Percentiles rank a stretch among this genome's conserved stretches.
These are phyloP conservation scores for Graphilbum sp. DNA, from an alignment of 2,329 filamentous ascomycete species.

Conservation along the genomic window DNA sequence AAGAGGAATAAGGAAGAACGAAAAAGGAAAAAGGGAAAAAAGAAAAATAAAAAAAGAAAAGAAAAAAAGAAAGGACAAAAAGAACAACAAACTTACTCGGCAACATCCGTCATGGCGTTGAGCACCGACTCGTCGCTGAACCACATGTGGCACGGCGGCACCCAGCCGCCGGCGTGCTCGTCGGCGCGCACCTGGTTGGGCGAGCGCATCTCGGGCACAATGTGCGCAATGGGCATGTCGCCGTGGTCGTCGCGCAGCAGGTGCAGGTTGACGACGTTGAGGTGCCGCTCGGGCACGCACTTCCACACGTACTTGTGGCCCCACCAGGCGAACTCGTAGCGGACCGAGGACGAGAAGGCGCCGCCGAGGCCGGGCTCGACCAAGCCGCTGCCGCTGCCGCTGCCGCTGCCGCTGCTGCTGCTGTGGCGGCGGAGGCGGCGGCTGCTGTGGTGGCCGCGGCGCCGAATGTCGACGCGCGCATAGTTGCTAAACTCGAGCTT, in stretches of 20 bases:
- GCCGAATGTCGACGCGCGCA: conserved; percentile 70
- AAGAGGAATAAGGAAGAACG: not conserved
- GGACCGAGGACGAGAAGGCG: conserved; percentile 11
- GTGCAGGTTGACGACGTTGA: conserved; percentile 59
- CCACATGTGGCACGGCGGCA: conserved; percentile 82
- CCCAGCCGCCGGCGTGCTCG: conserved; percentile 66
- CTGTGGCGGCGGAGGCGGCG: conserved; percentile 17
- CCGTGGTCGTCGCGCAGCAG: conserved; percentile 47
- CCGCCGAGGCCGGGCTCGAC: not conserved
- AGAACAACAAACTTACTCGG: conserved; percentile 47
- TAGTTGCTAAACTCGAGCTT: conserved; percentile 97
- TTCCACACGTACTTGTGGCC: conserved; percentile 74
- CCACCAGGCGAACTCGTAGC: conserved; percentile 93
- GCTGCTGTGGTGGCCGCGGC: conserved; percentile 35
- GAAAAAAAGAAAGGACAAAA: conserved; percentile 1
- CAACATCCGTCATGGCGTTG: conserved; percentile 57
- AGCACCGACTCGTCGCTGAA: conserved; percentile 62
- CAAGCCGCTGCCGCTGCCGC: not conserved
- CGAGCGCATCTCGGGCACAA: conserved; percentile 64
- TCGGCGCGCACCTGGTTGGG: conserved; percentile 56
- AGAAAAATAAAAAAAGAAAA: not conserved
- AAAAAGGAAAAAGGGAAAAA: not conserved
- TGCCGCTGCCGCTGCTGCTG: not conserved
- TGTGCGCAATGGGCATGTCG: conserved; percentile 40
- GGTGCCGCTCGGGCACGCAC: conserved; percentile 52